These are phyloP conservation scores for Spatholobus suberectus DNA, from an alignment of 306 rosid species.

Conservation along the genomic window DNA sequence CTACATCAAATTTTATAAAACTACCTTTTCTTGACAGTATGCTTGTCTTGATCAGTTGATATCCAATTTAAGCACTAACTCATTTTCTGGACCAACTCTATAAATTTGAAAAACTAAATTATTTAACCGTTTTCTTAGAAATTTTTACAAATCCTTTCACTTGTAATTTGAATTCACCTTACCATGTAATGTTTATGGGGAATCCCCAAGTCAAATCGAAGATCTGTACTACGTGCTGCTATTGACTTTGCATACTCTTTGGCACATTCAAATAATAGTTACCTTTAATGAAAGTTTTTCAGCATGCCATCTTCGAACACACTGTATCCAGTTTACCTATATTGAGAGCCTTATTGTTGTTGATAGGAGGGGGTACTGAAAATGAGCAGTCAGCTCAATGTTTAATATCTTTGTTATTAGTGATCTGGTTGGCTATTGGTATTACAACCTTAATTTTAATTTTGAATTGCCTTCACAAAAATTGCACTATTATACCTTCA, in stretches of 20 bases:
- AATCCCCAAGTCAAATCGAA: neutral
- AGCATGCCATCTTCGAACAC: neutral
- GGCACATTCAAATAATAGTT: constrained; percentile 1
- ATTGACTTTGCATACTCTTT: constrained; percentile 15
- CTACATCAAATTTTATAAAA: neutral
- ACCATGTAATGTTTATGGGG: constrained; percentile 10
- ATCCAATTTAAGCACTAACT: constrained; percentile 1
- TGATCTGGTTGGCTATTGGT: neutral
- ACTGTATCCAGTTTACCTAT: neutral
- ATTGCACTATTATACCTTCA: neutral
- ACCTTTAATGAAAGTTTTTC: neutral
- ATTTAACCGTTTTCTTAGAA: neutral
- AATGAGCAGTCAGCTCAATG: neutral
- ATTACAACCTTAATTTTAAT: neutral
- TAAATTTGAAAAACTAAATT: neutral
- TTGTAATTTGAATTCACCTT: constrained; percentile 1
- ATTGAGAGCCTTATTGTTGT: constrained; percentile 26
- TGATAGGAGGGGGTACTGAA: constrained; percentile 12
- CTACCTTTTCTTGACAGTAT: neutral
- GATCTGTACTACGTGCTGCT: neutral
- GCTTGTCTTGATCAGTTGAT: neutral
- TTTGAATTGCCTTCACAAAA: neutral
- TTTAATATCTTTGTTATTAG: neutral
- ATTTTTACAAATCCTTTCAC: neutral
- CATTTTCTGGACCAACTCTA: neutral